These are phyloP conservation scores for Trypanosoma platydactyli DNA, from an alignment of 208 protist species.

Conservation along the genomic window DNA sequence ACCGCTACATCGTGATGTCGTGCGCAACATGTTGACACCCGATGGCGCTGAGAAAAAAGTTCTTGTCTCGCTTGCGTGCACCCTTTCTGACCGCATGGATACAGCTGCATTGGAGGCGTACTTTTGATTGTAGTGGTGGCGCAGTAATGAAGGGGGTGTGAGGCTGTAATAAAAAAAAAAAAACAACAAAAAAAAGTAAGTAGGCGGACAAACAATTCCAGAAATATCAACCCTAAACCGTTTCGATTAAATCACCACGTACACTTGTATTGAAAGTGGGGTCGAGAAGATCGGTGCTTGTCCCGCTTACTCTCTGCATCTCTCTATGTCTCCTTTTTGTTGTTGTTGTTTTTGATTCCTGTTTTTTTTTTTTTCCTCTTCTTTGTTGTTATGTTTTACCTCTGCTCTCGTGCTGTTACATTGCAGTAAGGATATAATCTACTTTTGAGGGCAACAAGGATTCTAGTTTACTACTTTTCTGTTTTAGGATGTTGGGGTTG, in stretches of 20 bases:
- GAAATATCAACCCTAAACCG: neutral
- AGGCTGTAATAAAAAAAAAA: constrained; percentile 8
- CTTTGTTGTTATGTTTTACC: neutral
- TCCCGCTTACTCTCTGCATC: too few relatives aligned
- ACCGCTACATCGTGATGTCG: constrained; percentile 40
- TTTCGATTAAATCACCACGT: neutral
- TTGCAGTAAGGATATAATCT: too few relatives aligned
- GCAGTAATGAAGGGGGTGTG: neutral
- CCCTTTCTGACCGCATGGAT: constrained; percentile 44
- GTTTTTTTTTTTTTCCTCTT: constrained; percentile 18
- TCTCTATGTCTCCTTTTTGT: neutral
- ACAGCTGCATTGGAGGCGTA: constrained; percentile 32
- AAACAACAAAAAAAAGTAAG: constrained; percentile 18
- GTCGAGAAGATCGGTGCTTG: too few relatives aligned
- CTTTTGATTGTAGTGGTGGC: constrained; percentile 5
- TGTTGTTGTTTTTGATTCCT: constrained; percentile 5
- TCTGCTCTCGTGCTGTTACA: constrained; percentile 9
- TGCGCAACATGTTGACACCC: constrained; percentile 29
- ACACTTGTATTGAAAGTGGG: too few relatives aligned
- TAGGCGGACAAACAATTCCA: neutral
- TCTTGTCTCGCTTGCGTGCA: constrained; percentile 60
- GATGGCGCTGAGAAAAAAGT: constrained; percentile 10
- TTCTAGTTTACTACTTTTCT: too few relatives aligned
- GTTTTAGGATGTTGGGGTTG: too few relatives aligned
- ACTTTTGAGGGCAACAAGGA: too few relatives aligned